Evolutionary conservation across 148 eudicot species (phyloP).

Genomic region (Cornus controversa): DNA sequence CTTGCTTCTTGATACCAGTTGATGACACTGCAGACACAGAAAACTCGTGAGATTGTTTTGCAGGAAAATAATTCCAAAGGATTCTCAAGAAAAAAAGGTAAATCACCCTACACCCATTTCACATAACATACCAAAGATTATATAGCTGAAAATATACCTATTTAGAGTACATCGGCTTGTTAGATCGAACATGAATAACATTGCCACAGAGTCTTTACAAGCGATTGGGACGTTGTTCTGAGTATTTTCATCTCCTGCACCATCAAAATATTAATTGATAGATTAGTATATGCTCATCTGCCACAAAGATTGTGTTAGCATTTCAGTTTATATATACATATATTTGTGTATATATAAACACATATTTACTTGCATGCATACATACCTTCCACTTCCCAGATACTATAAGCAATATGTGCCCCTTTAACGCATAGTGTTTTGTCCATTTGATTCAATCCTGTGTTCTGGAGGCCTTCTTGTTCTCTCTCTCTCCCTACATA

Average conservation of each 20-base stretch:
- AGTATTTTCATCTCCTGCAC: slow-evolving; percentile 36
- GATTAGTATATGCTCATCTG: not conserved
- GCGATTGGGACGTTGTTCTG: slow-evolving; percentile 43
- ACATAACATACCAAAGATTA: not conserved
- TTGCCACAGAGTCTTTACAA: slow-evolving; percentile 64
- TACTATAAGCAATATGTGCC: slow-evolving; percentile 38
- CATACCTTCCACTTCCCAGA: slow-evolving; percentile 50
- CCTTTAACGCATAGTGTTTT: slow-evolving; percentile 41
- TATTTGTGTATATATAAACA: not conserved
- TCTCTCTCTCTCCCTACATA: slow-evolving; percentile 38
- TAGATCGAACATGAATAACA: slow-evolving; percentile 77
- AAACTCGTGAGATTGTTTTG: not conserved
- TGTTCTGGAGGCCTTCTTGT: slow-evolving; percentile 11
- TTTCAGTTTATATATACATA: no score
- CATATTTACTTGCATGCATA: no score
- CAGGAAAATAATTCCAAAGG: not conserved
- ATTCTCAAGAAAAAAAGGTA: not conserved
- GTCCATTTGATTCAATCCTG: slow-evolving; percentile 36
- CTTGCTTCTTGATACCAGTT: slow-evolving; percentile 66
- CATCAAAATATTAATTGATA: slow-evolving; percentile 1
- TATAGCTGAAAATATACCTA: slow-evolving; percentile 27
- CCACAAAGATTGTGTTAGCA: not conserved
- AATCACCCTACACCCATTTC: not conserved
- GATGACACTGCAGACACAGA: slow-evolving; percentile 38
- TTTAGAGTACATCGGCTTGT: slow-evolving; percentile 65